A percentile compares a stretch with the other conserved stretches of the same genome.
Evolutionary conservation across 495 filamentous ascomycete species (phyloP).

Genomic region (Hypoxylon rickii): DNA sequence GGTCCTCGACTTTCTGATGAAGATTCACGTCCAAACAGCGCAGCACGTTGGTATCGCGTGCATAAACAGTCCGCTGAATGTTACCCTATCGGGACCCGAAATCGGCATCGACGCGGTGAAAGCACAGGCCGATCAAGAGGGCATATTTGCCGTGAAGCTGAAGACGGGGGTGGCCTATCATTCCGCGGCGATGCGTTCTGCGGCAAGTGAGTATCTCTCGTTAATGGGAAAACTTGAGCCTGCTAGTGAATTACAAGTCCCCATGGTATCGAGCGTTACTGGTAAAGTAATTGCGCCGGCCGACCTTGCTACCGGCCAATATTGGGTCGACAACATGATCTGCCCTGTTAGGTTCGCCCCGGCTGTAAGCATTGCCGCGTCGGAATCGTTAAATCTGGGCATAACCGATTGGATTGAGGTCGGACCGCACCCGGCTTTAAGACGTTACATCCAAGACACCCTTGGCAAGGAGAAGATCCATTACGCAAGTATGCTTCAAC

Average conservation of each 20-base stretch:
- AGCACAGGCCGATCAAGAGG: slow-evolving; percentile 24
- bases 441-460: slow-evolving; percentile 54
- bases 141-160: slow-evolving; percentile 48
- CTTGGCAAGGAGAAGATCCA: slow-evolving; percentile 9
- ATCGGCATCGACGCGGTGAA: slow-evolving; percentile 40
- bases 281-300: no score
- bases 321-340: no score
- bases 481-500: slow-evolving; percentile 13
- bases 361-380: no score
- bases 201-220: slow-evolving; percentile 44
- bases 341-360: no score
- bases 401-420: no score
- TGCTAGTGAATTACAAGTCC: no score
- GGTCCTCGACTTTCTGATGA: not conserved
- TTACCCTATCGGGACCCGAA: slow-evolving; percentile 47
- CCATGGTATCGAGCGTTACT: no score
- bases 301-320: no score
- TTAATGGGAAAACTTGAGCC: no score
- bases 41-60: slow-evolving; percentile 45
- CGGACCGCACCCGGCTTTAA: no score
- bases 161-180: slow-evolving; percentile 47
- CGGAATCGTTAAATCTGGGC: no score
- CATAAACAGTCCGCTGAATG: slow-evolving; percentile 49
- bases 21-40: not conserved
- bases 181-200: slow-evolving; percentile 40